phyloP scores from a whole-genome alignment of 768 basidiomycete species.

The Lanmaoa pseudosensibilis region DNA sequence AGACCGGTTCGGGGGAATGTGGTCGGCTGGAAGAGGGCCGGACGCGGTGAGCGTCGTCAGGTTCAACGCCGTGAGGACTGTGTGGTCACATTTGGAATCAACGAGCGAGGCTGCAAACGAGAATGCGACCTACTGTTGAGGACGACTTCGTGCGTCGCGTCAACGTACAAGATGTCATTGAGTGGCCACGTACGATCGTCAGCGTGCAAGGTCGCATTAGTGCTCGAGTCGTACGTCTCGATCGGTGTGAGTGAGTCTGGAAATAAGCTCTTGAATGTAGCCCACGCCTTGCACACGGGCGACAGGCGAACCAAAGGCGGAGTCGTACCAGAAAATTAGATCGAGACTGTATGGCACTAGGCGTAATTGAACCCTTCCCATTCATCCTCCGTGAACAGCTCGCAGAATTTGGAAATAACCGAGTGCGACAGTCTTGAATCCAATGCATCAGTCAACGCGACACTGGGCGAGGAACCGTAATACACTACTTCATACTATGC shows the following conservation, averaged over 20 bases:
- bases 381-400: constrained; percentile 85
- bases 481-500: constrained; percentile 72
- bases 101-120: too few relatives aligned
- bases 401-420: constrained; percentile 92
- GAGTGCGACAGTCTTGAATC: constrained; percentile 75
- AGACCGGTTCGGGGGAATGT: constrained; percentile 61
- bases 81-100: background rate
- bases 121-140: too few relatives aligned
- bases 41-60: constrained; percentile 65
- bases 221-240: constrained; percentile 43
- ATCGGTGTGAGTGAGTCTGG: constrained; percentile 81
- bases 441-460: background rate
- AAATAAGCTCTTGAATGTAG: constrained; percentile 79
- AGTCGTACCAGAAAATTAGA: constrained; percentile 50
- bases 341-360: constrained; percentile 36
- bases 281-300: constrained; percentile 77
- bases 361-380: constrained; percentile 93
- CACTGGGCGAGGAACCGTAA: background rate
- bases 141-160: too few relatives aligned
- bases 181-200: too few relatives aligned
- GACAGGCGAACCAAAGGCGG: constrained; percentile 79
- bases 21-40: constrained; percentile 77
- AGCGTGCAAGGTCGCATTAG: too few relatives aligned
- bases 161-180: too few relatives aligned
- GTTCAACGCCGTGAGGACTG: constrained; percentile 85